Conservation (phyloP, 139 green algal species). For the Pleodorina starrii region DNA sequence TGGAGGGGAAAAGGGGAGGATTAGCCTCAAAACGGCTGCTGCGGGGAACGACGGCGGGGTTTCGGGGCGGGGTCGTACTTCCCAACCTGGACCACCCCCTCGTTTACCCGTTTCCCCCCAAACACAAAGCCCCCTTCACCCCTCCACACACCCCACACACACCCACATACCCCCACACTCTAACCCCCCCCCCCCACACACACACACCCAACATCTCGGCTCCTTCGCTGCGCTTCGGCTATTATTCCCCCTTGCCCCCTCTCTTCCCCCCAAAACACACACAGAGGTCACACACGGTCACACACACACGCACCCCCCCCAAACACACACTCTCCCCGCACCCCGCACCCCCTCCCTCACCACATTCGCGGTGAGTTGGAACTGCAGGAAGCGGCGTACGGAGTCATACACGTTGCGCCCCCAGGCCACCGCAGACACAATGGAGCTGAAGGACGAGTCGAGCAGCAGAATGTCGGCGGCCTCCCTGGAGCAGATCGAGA, state of each 20-base stretch:
- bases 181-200: neutral
- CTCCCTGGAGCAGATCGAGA: slow-evolving; percentile 68
- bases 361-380: slow-evolving; percentile 89
- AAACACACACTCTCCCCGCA: neutral
- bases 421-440: slow-evolving; percentile 89
- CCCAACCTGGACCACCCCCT: no score
- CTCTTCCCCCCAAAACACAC: neutral
- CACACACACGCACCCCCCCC: neutral
- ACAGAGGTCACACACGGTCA: neutral
- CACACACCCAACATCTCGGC: neutral
- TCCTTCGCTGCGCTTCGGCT: no score
- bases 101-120: no score
- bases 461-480: slow-evolving; percentile 94
- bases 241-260: neutral
- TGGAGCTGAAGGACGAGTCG: slow-evolving; percentile 92
- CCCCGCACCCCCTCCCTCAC: neutral
- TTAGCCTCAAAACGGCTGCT: no score
- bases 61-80: no score
- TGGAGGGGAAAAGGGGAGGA: neutral
- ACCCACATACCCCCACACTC: neutral
- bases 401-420: slow-evolving; percentile 89
- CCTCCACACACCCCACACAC: neutral
- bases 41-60: no score
- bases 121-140: no score
- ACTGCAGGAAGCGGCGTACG: slow-evolving; percentile 92